A percentile compares a stretch with the other conserved stretches of the same genome.
These are phyloP conservation scores for Lavandula angustifolia DNA, from an alignment of 257 asterid species.

Conservation along the genomic window DNA sequence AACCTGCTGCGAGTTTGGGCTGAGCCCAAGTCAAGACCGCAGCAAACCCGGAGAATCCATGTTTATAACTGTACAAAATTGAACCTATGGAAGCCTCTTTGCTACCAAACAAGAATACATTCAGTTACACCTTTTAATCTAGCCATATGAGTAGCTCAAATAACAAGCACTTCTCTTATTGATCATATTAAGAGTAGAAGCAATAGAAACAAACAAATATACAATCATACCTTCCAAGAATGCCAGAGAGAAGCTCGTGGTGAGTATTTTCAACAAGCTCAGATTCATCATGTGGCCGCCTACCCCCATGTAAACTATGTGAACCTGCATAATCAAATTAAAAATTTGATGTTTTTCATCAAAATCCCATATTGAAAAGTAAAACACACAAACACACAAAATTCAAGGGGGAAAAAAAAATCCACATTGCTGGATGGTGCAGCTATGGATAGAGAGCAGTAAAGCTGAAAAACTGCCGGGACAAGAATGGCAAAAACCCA, in stretches of 20 bases:
- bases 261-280: constrained; percentile 34
- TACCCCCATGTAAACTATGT: constrained; percentile 43
- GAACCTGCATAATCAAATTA: constrained; percentile 31
- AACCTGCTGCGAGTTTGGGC: constrained; percentile 40
- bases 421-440: constrained; percentile 39
- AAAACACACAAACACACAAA: background rate
- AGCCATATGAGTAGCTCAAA: background rate
- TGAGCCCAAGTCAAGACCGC: constrained; percentile 39
- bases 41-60: constrained; percentile 51
- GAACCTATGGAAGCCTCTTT: constrained; percentile 37
- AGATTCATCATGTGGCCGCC: constrained; percentile 30
- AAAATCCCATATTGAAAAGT: background rate
- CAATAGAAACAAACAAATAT: background rate
- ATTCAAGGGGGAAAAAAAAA: background rate
- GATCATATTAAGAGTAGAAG: too few species aligned
- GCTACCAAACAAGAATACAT: constrained; percentile 26
- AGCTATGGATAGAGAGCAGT: constrained; percentile 23
- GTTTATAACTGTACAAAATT: constrained; percentile 43
- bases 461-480: constrained; percentile 20
- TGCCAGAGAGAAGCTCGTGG: constrained; percentile 36
- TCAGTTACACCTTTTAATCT: background rate
- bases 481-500: constrained; percentile 27
- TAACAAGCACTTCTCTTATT: background rate
- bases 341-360: background rate
- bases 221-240: constrained; percentile 39